Base-by-base conservation (phyloP, 495 filamentous ascomycete species). In the Aspergillus taichungensis region DNA sequence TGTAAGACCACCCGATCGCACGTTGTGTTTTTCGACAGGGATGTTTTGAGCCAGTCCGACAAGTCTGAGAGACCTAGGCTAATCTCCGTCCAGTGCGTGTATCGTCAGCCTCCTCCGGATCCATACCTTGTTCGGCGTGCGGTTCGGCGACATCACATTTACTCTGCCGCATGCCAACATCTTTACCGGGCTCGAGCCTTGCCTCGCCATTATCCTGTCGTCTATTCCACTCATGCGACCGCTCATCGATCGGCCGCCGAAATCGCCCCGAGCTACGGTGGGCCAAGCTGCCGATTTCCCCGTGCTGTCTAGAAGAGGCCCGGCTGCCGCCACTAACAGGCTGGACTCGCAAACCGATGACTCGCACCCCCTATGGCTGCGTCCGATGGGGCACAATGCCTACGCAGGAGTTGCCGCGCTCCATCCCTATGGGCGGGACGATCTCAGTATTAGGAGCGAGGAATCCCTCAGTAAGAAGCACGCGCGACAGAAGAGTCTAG, bases 181-280 rank as follows among this genome's bases (percentile, higher is more conserved):
- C 32, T 51, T 54, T 47, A 52, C 44, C 13, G 54, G 54, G 2
- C 24, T 57, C 10, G 54, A 57, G 45, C 51, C 51, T 8, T 57
- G 51, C 27, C 54, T 57, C 5, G 54, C 54, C 3, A 45, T 57
- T 6, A 43, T 46, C 8, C 51, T 57, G n/a, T 42, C 54, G 6
- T 57, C 47, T 8, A 18, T 57, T 5, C 54, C 54, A 38, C 14
- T 57, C 37, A 54, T 57, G 54, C 51, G 54, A 0, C 54, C 54
- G 3, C 27, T 57, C 9, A 44, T 57, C 0, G 45, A 45, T 0
- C 54, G 54, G 3, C 44, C 37, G 1, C 44, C 37, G 1, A 34
- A 7, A 30, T 33, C 33, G 13, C 34, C 42, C 1, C 35, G 39
- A 1, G 33, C 40, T 18, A 13, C 8, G 1, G 40, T 34, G 1